Conservation (phyloP, 768 basidiomycete species). For the Leccinum arenicola region DNA sequence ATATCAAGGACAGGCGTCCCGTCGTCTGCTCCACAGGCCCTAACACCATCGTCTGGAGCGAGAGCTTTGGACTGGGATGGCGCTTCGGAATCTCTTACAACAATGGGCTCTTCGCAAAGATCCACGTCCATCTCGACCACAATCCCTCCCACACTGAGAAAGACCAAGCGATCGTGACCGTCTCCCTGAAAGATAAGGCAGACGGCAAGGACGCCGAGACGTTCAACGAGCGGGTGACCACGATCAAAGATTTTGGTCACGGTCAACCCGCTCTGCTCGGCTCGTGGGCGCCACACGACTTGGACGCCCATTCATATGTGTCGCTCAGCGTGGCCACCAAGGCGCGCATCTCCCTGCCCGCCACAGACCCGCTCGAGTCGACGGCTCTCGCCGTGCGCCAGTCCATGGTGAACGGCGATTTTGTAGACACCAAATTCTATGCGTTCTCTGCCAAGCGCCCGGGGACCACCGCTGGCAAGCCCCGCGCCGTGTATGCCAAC, state of each 20-base stretch:
- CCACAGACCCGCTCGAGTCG: conserved; percentile 15
- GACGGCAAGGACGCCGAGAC: conserved; percentile 1
- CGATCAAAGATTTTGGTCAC: conserved; percentile 26
- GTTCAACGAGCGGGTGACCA: conserved; percentile 12
- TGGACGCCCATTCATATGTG: conserved; percentile 20
- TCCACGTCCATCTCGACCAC: conserved; percentile 29
- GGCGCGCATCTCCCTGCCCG: conserved; percentile 6
- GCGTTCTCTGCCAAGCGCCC: conserved; percentile 21
- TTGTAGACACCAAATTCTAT: conserved; percentile 30
- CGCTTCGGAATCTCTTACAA: conserved; percentile 25
- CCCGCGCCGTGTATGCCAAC: conserved; percentile 27
- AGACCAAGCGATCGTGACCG: conserved; percentile 15
- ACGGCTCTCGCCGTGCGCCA: conserved; percentile 18
- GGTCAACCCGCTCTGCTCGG: conserved; percentile 25
- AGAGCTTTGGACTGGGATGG: conserved; percentile 29
- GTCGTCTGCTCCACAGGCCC: conserved; percentile 9
- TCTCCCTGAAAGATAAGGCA: conserved; percentile 8
- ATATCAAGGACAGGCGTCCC: conserved; percentile 21
- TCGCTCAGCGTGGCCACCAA: conserved; percentile 21
- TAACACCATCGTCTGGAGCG: conserved; percentile 20
- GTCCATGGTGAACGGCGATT: conserved; percentile 26
- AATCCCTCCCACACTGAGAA: conserved; percentile 20
- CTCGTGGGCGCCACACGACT: conserved; percentile 15
- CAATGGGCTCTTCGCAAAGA: conserved; percentile 22
- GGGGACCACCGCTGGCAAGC: conserved; percentile 14